Percentiles rank a stretch among this genome's conserved stretches.
Conservation (phyloP, 352 stramenopile genomes). For the Phytopythium ostracodes region DNA sequence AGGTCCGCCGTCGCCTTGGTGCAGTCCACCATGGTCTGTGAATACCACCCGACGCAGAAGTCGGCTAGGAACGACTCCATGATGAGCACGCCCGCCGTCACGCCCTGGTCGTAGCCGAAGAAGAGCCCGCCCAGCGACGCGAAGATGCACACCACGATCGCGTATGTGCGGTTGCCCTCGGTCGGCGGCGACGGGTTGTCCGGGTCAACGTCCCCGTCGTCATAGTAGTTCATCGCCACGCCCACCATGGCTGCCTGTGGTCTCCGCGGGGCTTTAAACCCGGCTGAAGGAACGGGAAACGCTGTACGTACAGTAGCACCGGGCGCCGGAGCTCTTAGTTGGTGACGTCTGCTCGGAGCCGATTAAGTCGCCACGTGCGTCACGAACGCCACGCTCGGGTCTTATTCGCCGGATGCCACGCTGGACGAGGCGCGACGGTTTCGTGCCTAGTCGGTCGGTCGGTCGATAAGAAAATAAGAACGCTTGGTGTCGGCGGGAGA, state of each 20-base stretch:
- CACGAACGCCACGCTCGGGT: background rate
- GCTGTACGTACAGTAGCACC: too few relatives aligned
- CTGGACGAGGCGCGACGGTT: background rate
- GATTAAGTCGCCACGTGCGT: background rate
- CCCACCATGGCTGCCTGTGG: conserved; percentile 17
- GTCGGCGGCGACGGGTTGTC: conserved; percentile 22
- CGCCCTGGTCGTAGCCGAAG: conserved; percentile 37
- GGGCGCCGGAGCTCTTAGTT: too few relatives aligned
- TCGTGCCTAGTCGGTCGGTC: too few relatives aligned
- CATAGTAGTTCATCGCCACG: conserved; percentile 40
- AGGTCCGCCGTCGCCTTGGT: conserved; percentile 22
- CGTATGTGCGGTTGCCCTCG: conserved; percentile 38
- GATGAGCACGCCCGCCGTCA: conserved; percentile 33
- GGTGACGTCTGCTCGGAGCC: background rate
- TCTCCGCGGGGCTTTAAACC: background rate
- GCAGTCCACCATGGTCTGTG: conserved; percentile 32
- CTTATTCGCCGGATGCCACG: background rate
- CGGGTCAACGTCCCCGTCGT: conserved; percentile 24
- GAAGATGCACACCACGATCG: conserved; percentile 41
- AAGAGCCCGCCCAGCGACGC: conserved; percentile 34
- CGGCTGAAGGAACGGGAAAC: background rate
- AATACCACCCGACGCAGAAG: conserved; percentile 41
- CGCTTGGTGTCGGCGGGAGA: background rate
- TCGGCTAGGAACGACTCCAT: conserved; percentile 49
- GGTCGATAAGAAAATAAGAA: background rate